Conservation (phyloP, 2,329 filamentous ascomycete species). For the Juglanconis oblonga region DNA sequence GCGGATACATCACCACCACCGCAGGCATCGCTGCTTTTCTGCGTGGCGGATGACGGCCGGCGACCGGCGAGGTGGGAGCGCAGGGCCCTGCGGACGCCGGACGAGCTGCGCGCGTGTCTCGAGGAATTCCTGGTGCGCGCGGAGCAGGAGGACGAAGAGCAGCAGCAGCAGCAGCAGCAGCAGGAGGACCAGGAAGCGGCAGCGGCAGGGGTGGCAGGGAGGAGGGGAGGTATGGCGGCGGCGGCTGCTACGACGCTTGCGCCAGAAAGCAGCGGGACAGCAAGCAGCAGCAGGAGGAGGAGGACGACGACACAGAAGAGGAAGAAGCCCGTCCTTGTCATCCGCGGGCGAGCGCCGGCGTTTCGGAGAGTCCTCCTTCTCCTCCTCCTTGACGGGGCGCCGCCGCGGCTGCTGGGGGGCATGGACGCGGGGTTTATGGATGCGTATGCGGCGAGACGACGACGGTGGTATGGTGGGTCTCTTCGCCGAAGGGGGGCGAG, state of each 20-base stretch:
- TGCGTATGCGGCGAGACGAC: constrained; percentile 22
- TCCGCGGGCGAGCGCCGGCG: constrained; percentile 24
- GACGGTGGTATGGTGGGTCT: too few relatives aligned
- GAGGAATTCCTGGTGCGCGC: not conserved
- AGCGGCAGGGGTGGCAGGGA: not conserved
- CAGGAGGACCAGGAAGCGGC: not conserved
- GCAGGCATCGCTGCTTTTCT: too few relatives aligned
- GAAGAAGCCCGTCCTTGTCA: constrained; percentile 22
- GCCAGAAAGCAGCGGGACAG: not conserved
- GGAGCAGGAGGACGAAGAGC: not conserved
- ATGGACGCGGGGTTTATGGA: constrained; percentile 31
- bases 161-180: too few relatives aligned
- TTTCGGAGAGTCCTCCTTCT: constrained; percentile 22
- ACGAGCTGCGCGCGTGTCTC: constrained; percentile 17
- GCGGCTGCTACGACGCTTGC: not conserved
- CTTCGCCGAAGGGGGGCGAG: not conserved
- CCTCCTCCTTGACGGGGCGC: not conserved
- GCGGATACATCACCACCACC: too few relatives aligned
- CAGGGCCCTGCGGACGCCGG: constrained; percentile 12
- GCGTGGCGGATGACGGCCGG: too few relatives aligned
- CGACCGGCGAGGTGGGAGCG: constrained; percentile 1
- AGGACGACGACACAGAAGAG: not conserved
- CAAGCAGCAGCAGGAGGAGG: too few relatives aligned
- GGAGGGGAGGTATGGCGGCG: too few relatives aligned
- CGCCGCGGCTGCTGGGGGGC: constrained; percentile 15